A percentile compares a stretch with the other conserved stretches of the same genome.
phyloP scores from a whole-genome alignment of 2,329 filamentous ascomycete species.

The Didymella keratinophila region DNA sequence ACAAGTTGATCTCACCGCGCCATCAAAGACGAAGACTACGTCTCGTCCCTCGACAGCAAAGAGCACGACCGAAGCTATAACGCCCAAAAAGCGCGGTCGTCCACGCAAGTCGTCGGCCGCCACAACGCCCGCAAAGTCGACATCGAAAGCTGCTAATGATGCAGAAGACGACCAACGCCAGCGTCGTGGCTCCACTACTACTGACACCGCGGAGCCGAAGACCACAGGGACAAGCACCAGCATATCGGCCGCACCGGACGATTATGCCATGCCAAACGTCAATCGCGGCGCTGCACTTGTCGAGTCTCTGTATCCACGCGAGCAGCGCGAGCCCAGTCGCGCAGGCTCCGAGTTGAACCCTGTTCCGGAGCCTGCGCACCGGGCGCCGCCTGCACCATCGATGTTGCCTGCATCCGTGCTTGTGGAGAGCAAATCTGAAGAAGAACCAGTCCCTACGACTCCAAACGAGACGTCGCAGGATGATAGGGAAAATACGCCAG shows the following conservation, averaged over 20 bases:
- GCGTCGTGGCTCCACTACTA: background rate
- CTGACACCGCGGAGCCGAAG: slow-evolving; percentile 2
- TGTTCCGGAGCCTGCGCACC: background rate
- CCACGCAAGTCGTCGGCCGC: slow-evolving; percentile 22
- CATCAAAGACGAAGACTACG: slow-evolving; percentile 1
- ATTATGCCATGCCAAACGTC: background rate
- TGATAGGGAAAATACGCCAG: background rate
- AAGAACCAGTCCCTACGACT: background rate
- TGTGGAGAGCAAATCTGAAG: background rate
- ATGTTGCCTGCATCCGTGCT: background rate
- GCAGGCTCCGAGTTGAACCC: background rate
- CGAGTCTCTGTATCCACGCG: slow-evolving; percentile 11
- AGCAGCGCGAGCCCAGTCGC: background rate
- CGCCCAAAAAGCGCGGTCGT: slow-evolving; percentile 27
- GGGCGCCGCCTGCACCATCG: background rate
- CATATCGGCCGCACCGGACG: background rate
- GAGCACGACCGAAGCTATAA: background rate
- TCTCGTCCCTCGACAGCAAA: slow-evolving; percentile 14
- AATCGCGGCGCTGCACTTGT: slow-evolving; percentile 13
- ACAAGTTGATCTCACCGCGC: background rate
- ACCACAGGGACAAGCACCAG: background rate
- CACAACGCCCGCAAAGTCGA: slow-evolving; percentile 3
- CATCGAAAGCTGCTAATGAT: background rate
- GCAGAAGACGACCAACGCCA: background rate
- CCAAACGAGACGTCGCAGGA: background rate